These are phyloP conservation scores for Populus ilicifolia DNA, from an alignment of 345 rosid genomes.

Conservation along the genomic window DNA sequence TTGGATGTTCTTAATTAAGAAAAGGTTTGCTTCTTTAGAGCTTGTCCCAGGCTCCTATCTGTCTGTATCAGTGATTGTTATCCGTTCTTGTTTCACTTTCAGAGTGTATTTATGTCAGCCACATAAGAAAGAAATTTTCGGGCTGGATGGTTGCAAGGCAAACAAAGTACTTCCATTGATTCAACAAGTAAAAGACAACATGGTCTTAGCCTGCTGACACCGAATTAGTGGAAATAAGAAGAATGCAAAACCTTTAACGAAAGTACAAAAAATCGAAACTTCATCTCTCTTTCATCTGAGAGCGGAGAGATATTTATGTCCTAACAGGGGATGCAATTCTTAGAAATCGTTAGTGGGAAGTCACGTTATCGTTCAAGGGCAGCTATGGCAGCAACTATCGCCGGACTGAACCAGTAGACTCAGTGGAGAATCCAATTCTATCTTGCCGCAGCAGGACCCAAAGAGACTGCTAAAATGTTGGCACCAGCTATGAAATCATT, in stretches of 20 bases:
- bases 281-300: not conserved
- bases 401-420: slow-evolving; percentile 22
- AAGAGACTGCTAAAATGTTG: slow-evolving; percentile 28
- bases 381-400: slow-evolving; percentile 19
- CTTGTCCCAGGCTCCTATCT: not conserved
- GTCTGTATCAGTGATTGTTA: not conserved
- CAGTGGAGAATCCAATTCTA: slow-evolving; percentile 23
- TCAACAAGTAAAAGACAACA: not conserved
- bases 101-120: not conserved
- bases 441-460: slow-evolving; percentile 20
- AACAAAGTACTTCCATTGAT: not conserved
- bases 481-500: slow-evolving; percentile 39
- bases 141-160: not conserved
- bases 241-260: not conserved
- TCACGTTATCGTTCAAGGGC: slow-evolving; percentile 19
- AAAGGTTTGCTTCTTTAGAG: not conserved
- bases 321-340: not conserved
- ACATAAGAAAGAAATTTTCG: not conserved
- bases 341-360: slow-evolving; percentile 17
- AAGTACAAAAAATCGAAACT: not conserved
- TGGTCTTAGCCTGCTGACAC: not conserved
- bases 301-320: not conserved
- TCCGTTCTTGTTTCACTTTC: not conserved
- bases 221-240: not conserved
- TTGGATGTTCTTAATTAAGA: not conserved